Evolutionary conservation across 2,329 filamentous ascomycete species (phyloP), one percentile per base, ranked within the genome.

Genomic region (Thelonectria blattea): DNA sequence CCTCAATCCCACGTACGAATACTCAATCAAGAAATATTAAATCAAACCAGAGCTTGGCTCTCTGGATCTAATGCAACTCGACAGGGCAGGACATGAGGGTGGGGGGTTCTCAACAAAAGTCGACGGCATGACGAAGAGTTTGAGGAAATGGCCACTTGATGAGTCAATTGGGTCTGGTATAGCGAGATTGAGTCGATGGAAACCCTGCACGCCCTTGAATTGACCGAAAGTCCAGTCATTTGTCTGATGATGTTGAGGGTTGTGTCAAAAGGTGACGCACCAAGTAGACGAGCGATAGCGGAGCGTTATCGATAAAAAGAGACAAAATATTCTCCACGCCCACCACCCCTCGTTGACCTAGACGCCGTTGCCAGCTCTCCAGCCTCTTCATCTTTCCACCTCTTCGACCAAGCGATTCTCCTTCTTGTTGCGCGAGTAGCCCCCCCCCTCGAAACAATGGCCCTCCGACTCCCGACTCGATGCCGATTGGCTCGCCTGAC

Each of bases 401-500:
- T 39, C 34, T 41, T n/a, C 17, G 27, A 30, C 2, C 8, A 9
- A 30, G 27, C 22, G 22, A 24, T 4, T 14, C 24, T 49, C n/a
- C 54, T 15, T 30, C 12, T 22, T 10, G 18, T 41, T 30, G 22
- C 56, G 45, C 43, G 24, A 17, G 12, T 12, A 15, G 11, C 15
- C 34, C 39, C 39, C 15, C 41, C 17, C 41, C 12, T 55, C 18
- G n/a, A 51, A 42, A 64, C 56, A 52, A 81, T 81, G 79, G 76
- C 78, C 63, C 67, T 78, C 64, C 76, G 76, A 64, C 63, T 75
- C 37, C 70, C 77, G 30, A 65, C 79, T 45, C 74, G 76, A 67
- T 73, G 76, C 61, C 77, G 76, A 71, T 71, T 76, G 71, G 70
- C 72, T 15, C 55, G 68, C 48, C 64, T 72, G 56, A 67, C 72